Base-by-base conservation (phyloP, 306 rosid genomes). In the Castanospermum australe region DNA sequence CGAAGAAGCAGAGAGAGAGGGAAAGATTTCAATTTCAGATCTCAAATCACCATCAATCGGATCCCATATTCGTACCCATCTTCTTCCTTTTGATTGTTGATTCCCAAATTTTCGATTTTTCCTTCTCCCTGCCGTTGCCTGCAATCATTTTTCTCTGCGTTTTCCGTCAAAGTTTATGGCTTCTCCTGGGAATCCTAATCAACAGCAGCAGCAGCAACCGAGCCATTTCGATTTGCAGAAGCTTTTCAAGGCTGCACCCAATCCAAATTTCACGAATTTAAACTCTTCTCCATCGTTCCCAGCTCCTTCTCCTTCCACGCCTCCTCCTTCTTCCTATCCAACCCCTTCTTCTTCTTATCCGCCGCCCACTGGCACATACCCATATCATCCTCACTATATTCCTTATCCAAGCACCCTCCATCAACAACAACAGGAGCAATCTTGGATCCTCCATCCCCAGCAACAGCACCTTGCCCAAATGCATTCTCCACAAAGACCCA, bases 321-420 rank as follows among this genome's bases (percentile, higher is more conserved):
- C 85, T 28, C 77, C 88, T 59, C 71, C 88, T 63, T 24, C 91
- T 60, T 64, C 91, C 10, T 85, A 73, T 55, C 87, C 86, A 1
- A 51, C 85, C 18, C 82, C 94, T 44, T 88, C 94, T 25, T 84
- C 94, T 64, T 90, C 94, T 4, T 90, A 86, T 81, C 94, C 94
- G 62, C 94, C 94, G 11, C 84, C 91, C 1, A 86, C 94, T 75
- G 94, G 91, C 35, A 77, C 88, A 35, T 76, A 82, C 81, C 85
- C 87, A 28, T 88, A 59, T 79, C 80, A 85, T 36, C 86, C 90
- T 75, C 84, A 82, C 86, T 86, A 61, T 67, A 83, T 87, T 28
- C 88, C 87, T 38, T 86, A 81, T 24, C 86, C 76, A 44, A 55
- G 2, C 35, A 79, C 63, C 18, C 79, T 62, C 5, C 85, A 64